Conservation (phyloP, 805 yeast genomes). For the Candida awuae region DNA sequence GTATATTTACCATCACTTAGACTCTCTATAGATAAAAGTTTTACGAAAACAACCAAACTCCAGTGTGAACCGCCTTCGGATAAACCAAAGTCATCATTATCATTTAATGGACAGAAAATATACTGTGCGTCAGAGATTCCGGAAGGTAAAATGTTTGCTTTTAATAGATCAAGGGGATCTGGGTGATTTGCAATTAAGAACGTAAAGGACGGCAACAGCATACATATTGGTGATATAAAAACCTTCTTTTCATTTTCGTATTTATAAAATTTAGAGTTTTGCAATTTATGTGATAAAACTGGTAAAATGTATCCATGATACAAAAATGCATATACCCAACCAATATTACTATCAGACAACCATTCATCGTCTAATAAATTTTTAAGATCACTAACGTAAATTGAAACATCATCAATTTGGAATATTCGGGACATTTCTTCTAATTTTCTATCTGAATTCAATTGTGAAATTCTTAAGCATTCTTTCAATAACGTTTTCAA, state of each 20-base stretch:
- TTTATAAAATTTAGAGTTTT: slow-evolving; percentile 17
- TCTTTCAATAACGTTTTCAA: not conserved
- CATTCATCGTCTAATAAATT: slow-evolving; percentile 59
- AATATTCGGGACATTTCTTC: slow-evolving; percentile 19
- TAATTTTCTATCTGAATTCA: not conserved
- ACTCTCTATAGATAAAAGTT: not conserved
- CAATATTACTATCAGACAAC: slow-evolving; percentile 64
- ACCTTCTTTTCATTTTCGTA: not conserved
- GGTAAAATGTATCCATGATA: slow-evolving; percentile 28
- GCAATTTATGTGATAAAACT: slow-evolving; percentile 21
- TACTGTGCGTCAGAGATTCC: slow-evolving; percentile 35
- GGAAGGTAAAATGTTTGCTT: slow-evolving; percentile 37
- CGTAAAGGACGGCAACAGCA: slow-evolving; percentile 55
- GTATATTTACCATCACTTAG: slow-evolving; percentile 32
- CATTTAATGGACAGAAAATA: slow-evolving; percentile 63
- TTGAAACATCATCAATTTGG: slow-evolving; percentile 48
- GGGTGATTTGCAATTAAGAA: slow-evolving; percentile 50
- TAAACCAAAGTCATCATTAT: slow-evolving; percentile 48
- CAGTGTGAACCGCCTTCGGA: slow-evolving; percentile 61
- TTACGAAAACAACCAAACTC: slow-evolving; percentile 49
- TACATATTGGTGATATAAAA: slow-evolving; percentile 23
- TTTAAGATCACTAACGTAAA: slow-evolving; percentile 50
- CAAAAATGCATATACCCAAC: slow-evolving; percentile 54
- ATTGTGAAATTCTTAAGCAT: not conserved
- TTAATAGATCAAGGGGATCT: slow-evolving; percentile 30